Evolutionary conservation across 495 filamentous ascomycete genomes (phyloP).

Genomic region (Poronia punctata): DNA sequence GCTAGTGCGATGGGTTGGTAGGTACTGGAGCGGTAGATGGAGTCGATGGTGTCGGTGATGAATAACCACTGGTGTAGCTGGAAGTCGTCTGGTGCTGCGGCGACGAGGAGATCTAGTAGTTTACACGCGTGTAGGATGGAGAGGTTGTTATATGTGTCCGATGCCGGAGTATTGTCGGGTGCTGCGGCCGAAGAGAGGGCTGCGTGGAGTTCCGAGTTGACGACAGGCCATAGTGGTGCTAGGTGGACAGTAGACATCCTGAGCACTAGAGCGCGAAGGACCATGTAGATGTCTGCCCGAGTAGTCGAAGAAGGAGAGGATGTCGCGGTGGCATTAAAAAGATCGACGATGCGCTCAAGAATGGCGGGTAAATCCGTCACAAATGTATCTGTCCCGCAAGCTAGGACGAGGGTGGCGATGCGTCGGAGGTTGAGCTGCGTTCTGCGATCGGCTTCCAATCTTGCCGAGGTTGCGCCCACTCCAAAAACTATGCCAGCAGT

Average conservation of each 20-base stretch:
- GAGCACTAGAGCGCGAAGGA: constrained; percentile 73
- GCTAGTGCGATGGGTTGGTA: constrained; percentile 71
- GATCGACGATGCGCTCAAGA: constrained; percentile 78
- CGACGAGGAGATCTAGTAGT: constrained; percentile 75
- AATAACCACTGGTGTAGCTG: constrained; percentile 95
- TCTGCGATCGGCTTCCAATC: constrained; percentile 87
- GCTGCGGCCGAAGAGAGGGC: constrained; percentile 72
- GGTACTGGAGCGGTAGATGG: constrained; percentile 74
- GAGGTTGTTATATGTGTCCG: constrained; percentile 67
- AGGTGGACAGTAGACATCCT: constrained; percentile 70
- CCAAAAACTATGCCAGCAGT: constrained; percentile 98
- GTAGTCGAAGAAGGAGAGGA: constrained; percentile 90
- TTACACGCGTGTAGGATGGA: constrained; percentile 86
- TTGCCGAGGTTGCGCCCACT: constrained; percentile 89
- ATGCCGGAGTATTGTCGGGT: constrained; percentile 50
- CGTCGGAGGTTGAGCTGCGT: constrained; percentile 86
- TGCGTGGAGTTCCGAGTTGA: constrained; percentile 79
- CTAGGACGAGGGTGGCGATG: constrained; percentile 68
- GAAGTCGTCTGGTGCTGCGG: constrained; percentile 89
- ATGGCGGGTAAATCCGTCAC: constrained; percentile 64
- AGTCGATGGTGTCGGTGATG: constrained; percentile 93
- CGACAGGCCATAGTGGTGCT: constrained; percentile 77
- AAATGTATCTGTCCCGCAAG: constrained; percentile 68
- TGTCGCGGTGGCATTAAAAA: constrained; percentile 75
- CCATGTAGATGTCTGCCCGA: constrained; percentile 81